phyloP scores from a whole-genome alignment of 345 rosid species.

The Atalantia buxifolia region DNA sequence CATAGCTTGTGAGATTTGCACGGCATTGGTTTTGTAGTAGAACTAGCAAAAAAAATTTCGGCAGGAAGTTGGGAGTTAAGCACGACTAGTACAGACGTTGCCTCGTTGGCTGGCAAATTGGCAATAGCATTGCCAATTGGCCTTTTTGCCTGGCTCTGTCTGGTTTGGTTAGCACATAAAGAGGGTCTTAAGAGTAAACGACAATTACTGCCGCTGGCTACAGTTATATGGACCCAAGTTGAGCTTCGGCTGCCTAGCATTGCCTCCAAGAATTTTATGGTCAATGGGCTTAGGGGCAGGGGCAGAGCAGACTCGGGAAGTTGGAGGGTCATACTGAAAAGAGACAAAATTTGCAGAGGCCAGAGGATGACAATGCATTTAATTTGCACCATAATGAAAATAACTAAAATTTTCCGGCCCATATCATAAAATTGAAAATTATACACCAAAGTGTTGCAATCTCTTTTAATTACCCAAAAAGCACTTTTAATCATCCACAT shows the following conservation, averaged over 20 bases:
- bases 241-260: background rate
- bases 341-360: background rate
- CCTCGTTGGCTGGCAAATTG: background rate
- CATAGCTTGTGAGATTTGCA: background rate
- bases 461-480: background rate
- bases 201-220: background rate
- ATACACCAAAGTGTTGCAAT: background rate
- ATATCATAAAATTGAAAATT: background rate
- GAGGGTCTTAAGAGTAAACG: too few species aligned
- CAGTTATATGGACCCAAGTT: background rate
- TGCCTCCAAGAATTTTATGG: too few species aligned
- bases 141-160: too few species aligned
- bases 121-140: too few species aligned
- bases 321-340: background rate
- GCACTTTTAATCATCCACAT: background rate
- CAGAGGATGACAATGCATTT: background rate
- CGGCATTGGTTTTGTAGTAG: background rate
- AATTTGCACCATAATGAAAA: background rate
- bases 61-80: background rate
- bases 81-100: background rate
- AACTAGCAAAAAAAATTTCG: background rate
- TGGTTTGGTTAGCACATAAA: background rate
- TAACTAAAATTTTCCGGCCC: background rate
- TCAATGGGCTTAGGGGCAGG: background rate
- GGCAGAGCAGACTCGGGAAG: too few species aligned